These are phyloP conservation scores for Clavulina sp. DNA, from an alignment of 768 basidiomycete species.

Conservation along the genomic window DNA sequence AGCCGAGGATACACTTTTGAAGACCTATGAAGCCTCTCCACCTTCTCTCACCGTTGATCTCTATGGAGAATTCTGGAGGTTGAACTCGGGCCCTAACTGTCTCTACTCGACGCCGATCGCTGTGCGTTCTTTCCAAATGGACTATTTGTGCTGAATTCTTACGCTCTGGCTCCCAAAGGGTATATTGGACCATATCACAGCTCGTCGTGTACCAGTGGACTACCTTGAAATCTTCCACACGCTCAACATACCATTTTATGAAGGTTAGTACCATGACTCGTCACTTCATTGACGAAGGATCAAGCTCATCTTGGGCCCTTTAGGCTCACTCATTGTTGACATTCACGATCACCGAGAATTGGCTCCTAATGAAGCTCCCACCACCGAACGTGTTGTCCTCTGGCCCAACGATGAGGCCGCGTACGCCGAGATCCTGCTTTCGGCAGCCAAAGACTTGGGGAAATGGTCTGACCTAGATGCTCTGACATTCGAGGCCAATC, in stretches of 20 bases:
- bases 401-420: slow-evolving; percentile 62
- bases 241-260: slow-evolving; percentile 61
- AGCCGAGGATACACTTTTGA: slow-evolving; percentile 6
- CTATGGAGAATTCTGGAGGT: slow-evolving; percentile 62
- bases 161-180: background rate
- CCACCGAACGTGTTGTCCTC: slow-evolving; percentile 46
- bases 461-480: slow-evolving; percentile 58
- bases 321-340: slow-evolving; percentile 77
- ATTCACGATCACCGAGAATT: slow-evolving; percentile 46
- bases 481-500: slow-evolving; percentile 53
- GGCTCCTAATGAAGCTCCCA: slow-evolving; percentile 36
- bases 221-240: slow-evolving; percentile 66
- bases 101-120: slow-evolving; percentile 26
- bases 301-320: background rate
- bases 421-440: slow-evolving; percentile 59
- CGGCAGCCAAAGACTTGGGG: slow-evolving; percentile 36
- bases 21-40: slow-evolving; percentile 16
- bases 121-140: slow-evolving; percentile 58
- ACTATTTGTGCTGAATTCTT: slow-evolving; percentile 18
- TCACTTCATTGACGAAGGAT: background rate
- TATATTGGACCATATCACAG: slow-evolving; percentile 64
- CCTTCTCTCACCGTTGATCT: slow-evolving; percentile 70
- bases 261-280: slow-evolving; percentile 32
- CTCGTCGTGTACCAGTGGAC: slow-evolving; percentile 70
- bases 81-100: slow-evolving; percentile 35